Evolutionary conservation across 1,139 yeast genomes (phyloP), one percentile per base, ranked within the genome.

Genomic region (Kodamaea plutei): DNA sequence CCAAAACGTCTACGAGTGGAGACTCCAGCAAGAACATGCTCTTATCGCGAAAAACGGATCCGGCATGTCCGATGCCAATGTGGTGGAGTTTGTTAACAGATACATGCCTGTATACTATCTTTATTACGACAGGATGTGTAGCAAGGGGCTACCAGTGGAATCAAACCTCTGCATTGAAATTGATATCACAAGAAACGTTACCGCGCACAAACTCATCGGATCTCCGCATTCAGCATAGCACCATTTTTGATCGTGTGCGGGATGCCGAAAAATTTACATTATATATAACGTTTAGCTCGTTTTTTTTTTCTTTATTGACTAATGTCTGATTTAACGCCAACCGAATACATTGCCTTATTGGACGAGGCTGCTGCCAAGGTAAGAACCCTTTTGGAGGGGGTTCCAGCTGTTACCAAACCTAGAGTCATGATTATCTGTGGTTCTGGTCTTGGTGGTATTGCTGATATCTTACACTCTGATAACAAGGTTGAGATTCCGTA

Each of bases 371-470:
- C 49, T 2, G 26, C 37, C 6, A 43, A 35, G 12, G 44, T 56
- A 23, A 39, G 46, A 20, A 18, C 32, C 16, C 32, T 30, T 11
- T 40, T 53, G 31, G 26, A 24, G 2, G 17, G 35, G 8, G 28
- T 39, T 11, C 58, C 62, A 4, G 41, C 32, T 11, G 42, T 63
- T 24, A 14, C 43, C 23, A 35, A 48, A 17, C 91, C 93, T 1
- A 63, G 76, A 36, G 81, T 76, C 1, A 73, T 89, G 47, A 82
- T 91, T 43, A 83, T 91, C 31, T 89, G 97, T 61, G 97, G 98
- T 5, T 85, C 96, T 3, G 97, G 97, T 0, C 67, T 91, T 10
- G 95, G 96, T 7, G 95, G 95, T 0, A 80, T 91, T 32, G 82
- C 91, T 2, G 64, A 74, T 31, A 57, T 69, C 40, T 52, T 81